A percentile compares a stretch with the other conserved stretches of the same genome.
phyloP scores from a whole-genome alignment of 257 asterid genomes.

The Penstemon davidsonii region DNA sequence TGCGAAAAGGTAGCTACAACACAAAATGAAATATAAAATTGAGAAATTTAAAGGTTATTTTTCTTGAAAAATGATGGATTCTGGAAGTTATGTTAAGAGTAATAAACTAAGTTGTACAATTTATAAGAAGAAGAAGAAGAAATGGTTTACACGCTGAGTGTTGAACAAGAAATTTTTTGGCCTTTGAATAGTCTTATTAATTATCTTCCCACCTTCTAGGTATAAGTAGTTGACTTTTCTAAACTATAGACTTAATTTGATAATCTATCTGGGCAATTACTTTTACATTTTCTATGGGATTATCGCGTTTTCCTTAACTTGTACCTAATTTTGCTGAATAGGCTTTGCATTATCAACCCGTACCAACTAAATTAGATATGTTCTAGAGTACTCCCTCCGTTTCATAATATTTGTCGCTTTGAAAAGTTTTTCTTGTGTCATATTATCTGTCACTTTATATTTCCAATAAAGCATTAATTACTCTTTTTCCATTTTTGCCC shows the following conservation, averaged over 20 bases:
- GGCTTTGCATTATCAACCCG: constrained; percentile 19
- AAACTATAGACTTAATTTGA: neutral
- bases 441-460: too few relatives aligned
- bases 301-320: constrained; percentile 9
- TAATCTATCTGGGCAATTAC: neutral
- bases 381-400: too few relatives aligned
- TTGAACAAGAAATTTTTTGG: neutral
- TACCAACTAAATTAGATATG: neutral
- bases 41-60: neutral
- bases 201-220: constrained; percentile 6
- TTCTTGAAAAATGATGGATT: constrained; percentile 1
- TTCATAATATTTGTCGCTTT: too few relatives aligned
- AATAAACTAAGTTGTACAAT: neutral
- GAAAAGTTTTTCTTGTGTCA: too few relatives aligned
- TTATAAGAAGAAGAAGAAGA: constrained; percentile 21
- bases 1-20: neutral
- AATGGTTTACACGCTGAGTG: constrained; percentile 28
- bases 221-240: constrained; percentile 28
- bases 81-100: neutral
- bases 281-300: neutral
- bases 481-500: too few relatives aligned
- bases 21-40: too few relatives aligned
- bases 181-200: neutral
- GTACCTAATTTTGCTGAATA: constrained; percentile 14
- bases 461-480: too few relatives aligned